A percentile compares a stretch with the other conserved stretches of the same genome.
Evolutionary conservation across 495 filamentous ascomycete species (phyloP).

Genomic region (Penicillium verhagenii): DNA sequence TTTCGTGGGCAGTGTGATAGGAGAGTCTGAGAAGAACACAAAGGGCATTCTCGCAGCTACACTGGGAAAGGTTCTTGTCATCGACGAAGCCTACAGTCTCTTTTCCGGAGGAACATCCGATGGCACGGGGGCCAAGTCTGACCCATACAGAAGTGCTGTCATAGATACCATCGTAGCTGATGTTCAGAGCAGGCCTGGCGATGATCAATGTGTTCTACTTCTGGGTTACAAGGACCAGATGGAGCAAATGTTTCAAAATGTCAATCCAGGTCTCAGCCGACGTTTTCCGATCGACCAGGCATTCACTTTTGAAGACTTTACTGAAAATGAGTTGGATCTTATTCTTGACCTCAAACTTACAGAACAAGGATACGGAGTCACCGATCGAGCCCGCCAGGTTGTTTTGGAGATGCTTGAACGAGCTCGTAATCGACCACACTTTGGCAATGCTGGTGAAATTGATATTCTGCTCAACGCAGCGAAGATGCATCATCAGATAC

Average conservation of each 20-base stretch:
- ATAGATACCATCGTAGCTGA: constrained; percentile 82
- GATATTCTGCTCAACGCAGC: constrained; percentile 63
- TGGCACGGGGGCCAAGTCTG: constrained; percentile 26
- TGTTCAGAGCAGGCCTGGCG: constrained; percentile 71
- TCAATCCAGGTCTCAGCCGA: constrained; percentile 71
- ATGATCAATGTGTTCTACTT: constrained; percentile 75
- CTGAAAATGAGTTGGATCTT: constrained; percentile 50
- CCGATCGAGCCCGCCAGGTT: constrained; percentile 36
- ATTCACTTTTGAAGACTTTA: constrained; percentile 73
- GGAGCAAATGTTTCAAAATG: constrained; percentile 74
- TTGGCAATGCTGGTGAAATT: constrained; percentile 59
- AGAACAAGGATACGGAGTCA: constrained; percentile 42
- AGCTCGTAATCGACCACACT: constrained; percentile 47
- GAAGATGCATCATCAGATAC: constrained; percentile 57
- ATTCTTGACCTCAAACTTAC: constrained; percentile 58
- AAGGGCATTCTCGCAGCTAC: constrained; percentile 67
- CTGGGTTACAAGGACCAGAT: constrained; percentile 79
- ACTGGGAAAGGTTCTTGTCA: constrained; percentile 70
- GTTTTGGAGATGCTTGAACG: constrained; percentile 43
- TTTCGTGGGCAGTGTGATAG: constrained; percentile 63
- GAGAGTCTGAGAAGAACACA: constrained; percentile 67
- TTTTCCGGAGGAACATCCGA: constrained; percentile 28
- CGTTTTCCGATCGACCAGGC: constrained; percentile 65
- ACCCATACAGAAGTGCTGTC: constrained; percentile 63
- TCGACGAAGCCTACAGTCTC: constrained; percentile 67